Conservation (phyloP, 1,284 basidiomycete species). For the Melampsora larici-populina region DNA sequence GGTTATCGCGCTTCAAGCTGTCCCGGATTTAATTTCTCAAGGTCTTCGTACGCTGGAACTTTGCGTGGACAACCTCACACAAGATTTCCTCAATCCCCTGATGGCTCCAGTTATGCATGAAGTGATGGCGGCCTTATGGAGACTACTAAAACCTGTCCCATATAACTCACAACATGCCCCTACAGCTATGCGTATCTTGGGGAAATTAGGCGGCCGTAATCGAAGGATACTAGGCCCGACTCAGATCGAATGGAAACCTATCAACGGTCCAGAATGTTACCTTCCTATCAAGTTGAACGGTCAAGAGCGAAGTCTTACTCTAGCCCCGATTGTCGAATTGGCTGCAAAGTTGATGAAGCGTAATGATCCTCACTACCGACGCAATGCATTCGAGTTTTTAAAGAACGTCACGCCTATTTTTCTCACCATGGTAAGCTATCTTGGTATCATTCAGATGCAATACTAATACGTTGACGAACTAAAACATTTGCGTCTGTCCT, state of each 20-base stretch:
- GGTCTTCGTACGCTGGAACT: conserved; percentile 94
- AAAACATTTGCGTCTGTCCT: not conserved
- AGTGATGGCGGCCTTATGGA: conserved; percentile 89
- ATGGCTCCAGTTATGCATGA: conserved; percentile 88
- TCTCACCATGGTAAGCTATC: conserved; percentile 36
- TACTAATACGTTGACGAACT: no score
- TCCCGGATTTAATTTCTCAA: conserved; percentile 86
- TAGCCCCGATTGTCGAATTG: conserved; percentile 69
- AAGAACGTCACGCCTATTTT: conserved; percentile 43
- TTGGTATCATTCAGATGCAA: not conserved
- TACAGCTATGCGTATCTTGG: conserved; percentile 91
- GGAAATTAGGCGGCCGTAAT: conserved; percentile 94
- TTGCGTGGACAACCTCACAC: conserved; percentile 98
- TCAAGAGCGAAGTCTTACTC: conserved; percentile 65
- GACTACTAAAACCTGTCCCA: conserved; percentile 83
- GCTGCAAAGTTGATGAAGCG: conserved; percentile 68
- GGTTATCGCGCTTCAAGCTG: conserved; percentile 82
- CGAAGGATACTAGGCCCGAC: conserved; percentile 80
- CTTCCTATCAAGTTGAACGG: conserved; percentile 72
- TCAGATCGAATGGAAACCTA: conserved; percentile 67
- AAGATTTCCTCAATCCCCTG: conserved; percentile 96
- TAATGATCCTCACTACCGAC: conserved; percentile 56
- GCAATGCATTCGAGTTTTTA: conserved; percentile 40
- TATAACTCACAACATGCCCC: conserved; percentile 88
- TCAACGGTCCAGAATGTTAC: conserved; percentile 65